Evolutionary conservation across 371 early-diverging fungal species (phyloP), one percentile per base, ranked within the genome.

Genomic region (Circinella umbellata): DNA sequence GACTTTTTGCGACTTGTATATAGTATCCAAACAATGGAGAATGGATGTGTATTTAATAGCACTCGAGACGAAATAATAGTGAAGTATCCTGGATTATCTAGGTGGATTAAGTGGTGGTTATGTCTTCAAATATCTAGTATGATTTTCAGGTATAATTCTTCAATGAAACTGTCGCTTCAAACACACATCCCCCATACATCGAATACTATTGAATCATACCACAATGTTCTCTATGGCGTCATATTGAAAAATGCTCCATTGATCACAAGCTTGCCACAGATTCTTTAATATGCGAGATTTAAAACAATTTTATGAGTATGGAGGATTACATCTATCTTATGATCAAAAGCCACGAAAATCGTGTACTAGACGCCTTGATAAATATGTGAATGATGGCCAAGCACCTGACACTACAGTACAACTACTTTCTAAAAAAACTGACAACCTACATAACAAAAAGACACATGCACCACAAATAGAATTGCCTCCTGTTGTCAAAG

Each of bases 191-290:
- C 46, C 37, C 37, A 46, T 4, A 62, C 63, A 14, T 36, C 63
- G 9, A 42, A 62, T n/a, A 46, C 63, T 15, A 38, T 62, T 4
- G 63, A 62, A 62, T 7, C 63, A 20, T 62, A 4, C 18, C 63
- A 62, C 10, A 37, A 62, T 62, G 42, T 62, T 36, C 63, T 62
- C 0, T 62, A 62, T 62, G 15, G 63, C 4, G 3, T 62, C 63
- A 62, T 62, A 13, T 20, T 42, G 6, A 0, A 42, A 36, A n/a
- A 62, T 15, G 39, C 27, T 8, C 42, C 37, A 11, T 13, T 62
- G 11, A 4, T 39, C 18, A 62, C 46, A 37, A 6, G 51, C 3
- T 51, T 51, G 6, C 8, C 14, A 3, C 51, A 51, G 6, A 51
- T 51, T 51, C n/a, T 51, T 0, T 7, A 51, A 51, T n/a, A 1